A percentile compares a stretch with the other conserved stretches of the same genome.
Conservation (phyloP, 305 asterid genomes). For the Galium porrigens region DNA sequence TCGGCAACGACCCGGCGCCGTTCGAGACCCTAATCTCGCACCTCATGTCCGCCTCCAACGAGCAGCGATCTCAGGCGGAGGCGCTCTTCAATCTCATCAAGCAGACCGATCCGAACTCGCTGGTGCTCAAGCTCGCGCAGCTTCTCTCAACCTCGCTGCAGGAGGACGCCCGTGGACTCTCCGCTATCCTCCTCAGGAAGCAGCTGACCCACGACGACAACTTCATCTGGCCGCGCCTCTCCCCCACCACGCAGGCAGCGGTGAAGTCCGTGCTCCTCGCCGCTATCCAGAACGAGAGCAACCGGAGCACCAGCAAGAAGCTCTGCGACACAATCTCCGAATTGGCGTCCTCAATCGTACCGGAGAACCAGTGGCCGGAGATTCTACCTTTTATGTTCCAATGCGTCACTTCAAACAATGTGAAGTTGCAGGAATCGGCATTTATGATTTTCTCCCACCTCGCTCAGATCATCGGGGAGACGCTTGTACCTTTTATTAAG, state of each 20-base stretch:
- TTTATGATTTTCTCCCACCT: conserved; percentile 64
- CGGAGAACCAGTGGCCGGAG: conserved; percentile 72
- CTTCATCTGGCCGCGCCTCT: conserved; percentile 60
- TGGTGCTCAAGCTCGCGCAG: conserved; percentile 50
- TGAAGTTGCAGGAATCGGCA: conserved; percentile 69
- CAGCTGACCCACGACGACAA: conserved; percentile 70
- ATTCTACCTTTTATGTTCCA: conserved; percentile 78
- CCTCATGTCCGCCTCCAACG: conserved; percentile 63
- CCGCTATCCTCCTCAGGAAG: conserved; percentile 65
- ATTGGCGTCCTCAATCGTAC: conserved; percentile 59
- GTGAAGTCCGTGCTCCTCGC: conserved; percentile 43
- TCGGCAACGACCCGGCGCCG: conserved; percentile 59
- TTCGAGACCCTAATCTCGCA: conserved; percentile 64
- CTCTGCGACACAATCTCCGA: conserved; percentile 72
- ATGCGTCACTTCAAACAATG: conserved; percentile 49
- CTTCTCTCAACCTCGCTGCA: conserved; percentile 43
- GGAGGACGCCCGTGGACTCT: conserved; percentile 65
- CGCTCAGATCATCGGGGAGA: conserved; percentile 69
- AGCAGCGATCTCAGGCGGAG: conserved; percentile 71
- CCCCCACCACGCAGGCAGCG: conserved; percentile 40
- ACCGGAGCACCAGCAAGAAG: conserved; percentile 49
- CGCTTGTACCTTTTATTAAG: conserved; percentile 48
- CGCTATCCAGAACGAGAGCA: conserved; percentile 51
- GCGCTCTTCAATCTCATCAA: conserved; percentile 54
- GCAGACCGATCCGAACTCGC: conserved; percentile 70